Evolutionary conservation across 1,284 basidiomycete genomes (phyloP).

Genomic region (Malassezia caprae): DNA sequence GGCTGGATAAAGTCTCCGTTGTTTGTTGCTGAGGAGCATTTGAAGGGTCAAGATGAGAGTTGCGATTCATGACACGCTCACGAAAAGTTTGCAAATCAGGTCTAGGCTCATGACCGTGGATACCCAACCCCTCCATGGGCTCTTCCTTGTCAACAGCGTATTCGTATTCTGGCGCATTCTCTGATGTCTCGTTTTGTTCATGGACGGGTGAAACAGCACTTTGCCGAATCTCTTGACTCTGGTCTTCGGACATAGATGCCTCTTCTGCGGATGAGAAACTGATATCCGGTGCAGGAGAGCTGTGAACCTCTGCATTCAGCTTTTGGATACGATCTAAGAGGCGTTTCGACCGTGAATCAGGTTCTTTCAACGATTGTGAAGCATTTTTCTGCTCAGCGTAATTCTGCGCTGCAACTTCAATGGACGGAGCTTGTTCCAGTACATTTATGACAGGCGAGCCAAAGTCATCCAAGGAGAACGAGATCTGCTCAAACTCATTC

Average conservation of each 20-base stretch:
- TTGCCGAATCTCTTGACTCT: background rate
- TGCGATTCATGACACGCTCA: conserved; percentile 1
- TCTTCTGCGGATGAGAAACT: background rate
- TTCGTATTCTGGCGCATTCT: background rate
- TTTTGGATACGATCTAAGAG: background rate
- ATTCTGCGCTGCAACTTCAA: background rate
- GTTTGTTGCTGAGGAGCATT: background rate
- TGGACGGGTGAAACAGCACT: background rate
- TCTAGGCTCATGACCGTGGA: background rate
- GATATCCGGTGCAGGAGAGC: background rate
- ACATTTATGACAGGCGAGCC: conserved; percentile 2
- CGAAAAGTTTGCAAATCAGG: conserved; percentile 2
- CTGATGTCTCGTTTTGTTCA: background rate
- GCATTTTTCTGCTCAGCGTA: background rate
- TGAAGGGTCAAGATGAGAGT: background rate
- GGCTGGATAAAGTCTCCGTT: background rate
- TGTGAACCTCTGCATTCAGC: background rate
- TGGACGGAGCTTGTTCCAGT: background rate
- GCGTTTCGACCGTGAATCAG: background rate
- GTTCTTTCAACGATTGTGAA: background rate
- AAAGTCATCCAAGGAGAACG: background rate
- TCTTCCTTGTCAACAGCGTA: background rate
- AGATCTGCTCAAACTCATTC: background rate
- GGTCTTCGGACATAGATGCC: background rate
- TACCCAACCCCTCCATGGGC: background rate